Conservation (phyloP, 2,329 filamentous ascomycete species). For the Mycosphaerella sp. region DNA sequence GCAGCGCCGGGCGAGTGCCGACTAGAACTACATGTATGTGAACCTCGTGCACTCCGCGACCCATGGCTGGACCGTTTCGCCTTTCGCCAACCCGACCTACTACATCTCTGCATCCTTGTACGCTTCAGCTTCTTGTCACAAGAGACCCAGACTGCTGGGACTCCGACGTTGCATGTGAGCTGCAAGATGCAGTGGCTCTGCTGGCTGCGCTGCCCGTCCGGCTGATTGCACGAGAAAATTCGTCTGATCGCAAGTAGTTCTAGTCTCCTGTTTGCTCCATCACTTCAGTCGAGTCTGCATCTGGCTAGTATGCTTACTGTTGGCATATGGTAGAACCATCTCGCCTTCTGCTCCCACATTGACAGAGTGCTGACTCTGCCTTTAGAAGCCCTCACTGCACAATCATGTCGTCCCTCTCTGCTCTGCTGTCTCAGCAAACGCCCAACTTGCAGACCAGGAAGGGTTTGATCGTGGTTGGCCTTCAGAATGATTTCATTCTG, state of each 20-base stretch:
- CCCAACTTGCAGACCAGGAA: conserved; percentile 54
- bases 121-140: conserved; percentile 15
- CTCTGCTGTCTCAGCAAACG: conserved; percentile 41
- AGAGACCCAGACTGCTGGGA: conserved; percentile 16
- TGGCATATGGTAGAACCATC: not conserved
- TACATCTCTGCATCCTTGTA: conserved; percentile 15
- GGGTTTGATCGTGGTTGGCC: conserved; percentile 75
- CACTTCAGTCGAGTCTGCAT: not conserved
- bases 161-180: conserved; percentile 18
- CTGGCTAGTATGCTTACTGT: not conserved
- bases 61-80: not conserved
- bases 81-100: conserved; percentile 1
- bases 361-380: not conserved
- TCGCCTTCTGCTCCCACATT: not conserved
- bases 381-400: not conserved
- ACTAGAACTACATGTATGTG: not conserved
- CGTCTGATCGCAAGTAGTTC: conserved; percentile 9
- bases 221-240: conserved; percentile 10
- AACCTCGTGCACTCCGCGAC: not conserved
- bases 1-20: not conserved
- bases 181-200: conserved; percentile 16
- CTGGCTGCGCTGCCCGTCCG: conserved; percentile 3
- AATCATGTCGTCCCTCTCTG: conserved; percentile 39
- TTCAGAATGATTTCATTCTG: conserved; percentile 83
- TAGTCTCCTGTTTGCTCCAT: not conserved